These are phyloP conservation scores for Truncatella angustata DNA, from an alignment of 2,329 filamentous ascomycete genomes.

Conservation along the genomic window DNA sequence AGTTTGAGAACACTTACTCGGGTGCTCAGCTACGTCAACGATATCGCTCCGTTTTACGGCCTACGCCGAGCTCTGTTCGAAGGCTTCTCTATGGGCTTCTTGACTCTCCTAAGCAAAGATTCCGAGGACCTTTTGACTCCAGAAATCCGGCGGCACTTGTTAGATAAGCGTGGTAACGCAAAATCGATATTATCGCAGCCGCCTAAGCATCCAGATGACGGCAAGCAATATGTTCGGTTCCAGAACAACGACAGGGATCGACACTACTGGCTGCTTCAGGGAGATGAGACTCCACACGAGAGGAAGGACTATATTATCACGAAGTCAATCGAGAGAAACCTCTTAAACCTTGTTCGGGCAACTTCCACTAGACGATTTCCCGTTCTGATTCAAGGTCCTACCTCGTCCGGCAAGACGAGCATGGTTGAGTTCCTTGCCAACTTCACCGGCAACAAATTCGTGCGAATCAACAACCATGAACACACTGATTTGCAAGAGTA, in stretches of 20 bases:
- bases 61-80: conserved; percentile 85
- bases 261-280: conserved; percentile 88
- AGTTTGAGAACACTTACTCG: conserved; percentile 92
- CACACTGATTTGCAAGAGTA: conserved; percentile 99
- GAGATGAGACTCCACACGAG: conserved; percentile 62
- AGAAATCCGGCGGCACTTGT: conserved; percentile 76
- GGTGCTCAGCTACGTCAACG: conserved; percentile 81
- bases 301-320: conserved; percentile 95
- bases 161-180: conserved; percentile 67
- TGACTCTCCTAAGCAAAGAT: conserved; percentile 79
- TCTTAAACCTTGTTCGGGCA: conserved; percentile 90
- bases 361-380: conserved; percentile 91
- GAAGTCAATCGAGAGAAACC: conserved; percentile 88
- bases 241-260: conserved; percentile 61
- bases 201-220: conserved; percentile 74
- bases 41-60: conserved; percentile 81
- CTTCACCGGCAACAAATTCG: conserved; percentile 92
- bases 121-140: conserved; percentile 80
- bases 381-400: conserved; percentile 93
- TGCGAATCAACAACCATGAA: conserved; percentile 99
- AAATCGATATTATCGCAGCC: conserved; percentile 75
- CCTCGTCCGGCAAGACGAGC: conserved; percentile 95
- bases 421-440: conserved; percentile 99
- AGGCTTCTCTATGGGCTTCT: conserved; percentile 96
- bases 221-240: conserved; percentile 76